Conservation (phyloP, 2,329 filamentous ascomycete genomes). For the Sordariomycetes sp. region DNA sequence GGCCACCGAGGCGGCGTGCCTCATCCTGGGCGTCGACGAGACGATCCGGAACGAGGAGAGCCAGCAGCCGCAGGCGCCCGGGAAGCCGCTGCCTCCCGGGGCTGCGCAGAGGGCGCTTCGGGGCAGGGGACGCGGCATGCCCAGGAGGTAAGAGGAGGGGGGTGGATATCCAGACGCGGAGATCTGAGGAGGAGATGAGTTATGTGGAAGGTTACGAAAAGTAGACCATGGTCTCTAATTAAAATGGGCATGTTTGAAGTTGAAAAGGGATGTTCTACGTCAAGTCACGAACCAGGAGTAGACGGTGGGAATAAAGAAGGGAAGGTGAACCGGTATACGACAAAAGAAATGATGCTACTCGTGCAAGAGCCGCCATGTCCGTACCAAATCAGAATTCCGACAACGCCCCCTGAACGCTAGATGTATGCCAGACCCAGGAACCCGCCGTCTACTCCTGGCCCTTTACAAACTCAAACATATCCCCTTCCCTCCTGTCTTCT, state of each 20-base stretch:
- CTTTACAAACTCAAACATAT: slow-evolving; percentile 3
- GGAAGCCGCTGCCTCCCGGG: slow-evolving; percentile 62
- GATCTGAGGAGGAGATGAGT: neutral
- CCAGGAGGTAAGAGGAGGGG: slow-evolving; percentile 47
- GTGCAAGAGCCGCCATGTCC: neutral
- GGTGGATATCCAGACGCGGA: neutral
- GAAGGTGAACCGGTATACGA: neutral
- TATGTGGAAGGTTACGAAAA: neutral
- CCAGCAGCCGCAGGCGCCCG: slow-evolving; percentile 68
- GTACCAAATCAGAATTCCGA: neutral
- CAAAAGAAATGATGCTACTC: neutral
- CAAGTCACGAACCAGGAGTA: neutral
- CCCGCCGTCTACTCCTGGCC: neutral
- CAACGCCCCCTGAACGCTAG: neutral
- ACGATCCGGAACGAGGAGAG: slow-evolving; percentile 98
- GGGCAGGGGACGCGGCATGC: slow-evolving; percentile 80
- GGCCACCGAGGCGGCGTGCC: slow-evolving; percentile 85
- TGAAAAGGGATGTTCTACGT: neutral
- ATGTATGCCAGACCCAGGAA: neutral
- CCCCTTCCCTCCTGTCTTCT: neutral
- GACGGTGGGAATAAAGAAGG: neutral
- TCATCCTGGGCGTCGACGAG: slow-evolving; percentile 95
- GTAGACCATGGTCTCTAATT: neutral
- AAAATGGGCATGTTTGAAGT: neutral
- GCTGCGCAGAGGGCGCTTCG: slow-evolving; percentile 83